Evolutionary conservation across 257 asterid species (phyloP).

Genomic region (Gentiana macrophylla): DNA sequence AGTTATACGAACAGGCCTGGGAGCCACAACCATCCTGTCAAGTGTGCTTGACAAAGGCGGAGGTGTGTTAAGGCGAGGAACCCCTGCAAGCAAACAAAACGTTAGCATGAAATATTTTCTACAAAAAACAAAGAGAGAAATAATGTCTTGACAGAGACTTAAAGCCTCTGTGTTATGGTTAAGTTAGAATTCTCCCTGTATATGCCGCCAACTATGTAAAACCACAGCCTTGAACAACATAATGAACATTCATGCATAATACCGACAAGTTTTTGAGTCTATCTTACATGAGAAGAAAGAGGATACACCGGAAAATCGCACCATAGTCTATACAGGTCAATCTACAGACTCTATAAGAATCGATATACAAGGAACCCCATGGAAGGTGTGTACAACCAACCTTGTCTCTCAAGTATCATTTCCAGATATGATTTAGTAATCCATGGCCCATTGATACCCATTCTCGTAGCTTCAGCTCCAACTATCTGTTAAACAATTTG

Average conservation of each 20-base stretch:
- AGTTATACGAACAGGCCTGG: constrained; percentile 85
- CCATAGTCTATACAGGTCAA: too few relatives aligned
- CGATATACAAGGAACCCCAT: too few relatives aligned
- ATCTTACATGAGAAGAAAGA: too few relatives aligned
- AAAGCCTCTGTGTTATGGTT: too few relatives aligned
- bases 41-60: constrained; percentile 56
- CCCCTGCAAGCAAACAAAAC: constrained; percentile 43
- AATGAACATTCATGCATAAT: too few relatives aligned
- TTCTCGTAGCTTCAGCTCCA: constrained; percentile 80
- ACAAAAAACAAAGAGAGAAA: too few relatives aligned
- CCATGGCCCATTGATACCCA: constrained; percentile 91
- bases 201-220: too few relatives aligned
- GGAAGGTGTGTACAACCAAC: constrained; percentile 28
- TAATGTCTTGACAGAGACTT: too few relatives aligned
- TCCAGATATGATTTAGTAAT: constrained; percentile 95
- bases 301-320: too few relatives aligned
- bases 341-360: constrained; percentile 1
- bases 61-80: constrained; percentile 96
- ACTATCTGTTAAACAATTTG: constrained; percentile 51
- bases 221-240: too few relatives aligned
- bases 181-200: too few relatives aligned
- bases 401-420: constrained; percentile 91
- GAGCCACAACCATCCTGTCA: constrained; percentile 55
- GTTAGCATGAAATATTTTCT: background rate
- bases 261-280: too few relatives aligned